Base-by-base conservation (phyloP, 805 yeast species). In the Sugiyamaella chiloensis region DNA sequence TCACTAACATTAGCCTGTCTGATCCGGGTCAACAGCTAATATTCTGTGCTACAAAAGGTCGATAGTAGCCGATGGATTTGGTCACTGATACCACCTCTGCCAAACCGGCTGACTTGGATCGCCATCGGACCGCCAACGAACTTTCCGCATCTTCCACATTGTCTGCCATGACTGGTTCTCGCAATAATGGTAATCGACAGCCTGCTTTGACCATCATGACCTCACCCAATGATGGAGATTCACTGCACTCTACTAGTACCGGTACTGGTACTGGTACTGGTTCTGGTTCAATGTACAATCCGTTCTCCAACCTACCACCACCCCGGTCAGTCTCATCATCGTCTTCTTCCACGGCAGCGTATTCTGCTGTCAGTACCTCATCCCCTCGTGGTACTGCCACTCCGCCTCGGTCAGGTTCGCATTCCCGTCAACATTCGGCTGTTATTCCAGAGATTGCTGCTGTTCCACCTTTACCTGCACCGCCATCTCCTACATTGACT, bases 51-150 rank as follows among this genome's bases (percentile, higher is more conserved):
- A n/a, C n/a, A n/a, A n/a, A n/a, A n/a, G n/a, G n/a, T n/a, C n/a
- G n/a, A n/a, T n/a, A n/a, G n/a, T n/a, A n/a, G n/a, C n/a, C n/a
- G 21, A 34, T 34, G 37, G 37, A 34, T 21, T 34, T 34, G 16
- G 37, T 16, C 37, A 16, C 14, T 21, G 37, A 34, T 12, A 14
- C n/a, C n/a, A n/a, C n/a, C n/a, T n/a, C n/a, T n/a, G 34, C 34
- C 34, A 29, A 3, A 29, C 34, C 34, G 34, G 17, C 37, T 14
- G 37, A 12, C 37, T 11, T 34, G 20, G 16, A 34, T 19, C 20
- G 37, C 37, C 37, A 16, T 11, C 37, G 37, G 16, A 9, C 37
- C 4, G 20, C 19, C 11, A 21, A 5, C 12, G 37, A 34, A 5
- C 21, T 21, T 6, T 12, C 12, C 20, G 7, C 3, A 19, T 21